Evolutionary conservation across 176 grass and related monocot genomes (phyloP).

Genomic region (Urochloa ruziziensis): DNA sequence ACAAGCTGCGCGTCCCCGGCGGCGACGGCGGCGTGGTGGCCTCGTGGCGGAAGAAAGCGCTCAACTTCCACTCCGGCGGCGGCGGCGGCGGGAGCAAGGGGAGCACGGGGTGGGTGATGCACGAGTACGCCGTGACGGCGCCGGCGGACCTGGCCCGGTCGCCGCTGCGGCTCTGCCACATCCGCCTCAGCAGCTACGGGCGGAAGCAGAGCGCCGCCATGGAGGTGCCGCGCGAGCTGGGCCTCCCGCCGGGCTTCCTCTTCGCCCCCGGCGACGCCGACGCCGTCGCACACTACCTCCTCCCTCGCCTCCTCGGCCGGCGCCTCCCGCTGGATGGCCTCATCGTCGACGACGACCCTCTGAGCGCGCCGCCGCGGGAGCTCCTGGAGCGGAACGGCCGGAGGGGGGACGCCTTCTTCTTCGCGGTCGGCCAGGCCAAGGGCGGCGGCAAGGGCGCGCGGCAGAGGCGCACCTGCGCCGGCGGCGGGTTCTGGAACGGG

Average conservation of each 20-base stretch:
- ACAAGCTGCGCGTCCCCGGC: not conserved
- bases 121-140: not conserved
- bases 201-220: not conserved
- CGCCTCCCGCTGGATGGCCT: not conserved
- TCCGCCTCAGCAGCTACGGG: not conserved
- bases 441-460: not conserved
- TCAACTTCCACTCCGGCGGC: not conserved
- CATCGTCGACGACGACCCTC: not conserved
- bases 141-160: not conserved
- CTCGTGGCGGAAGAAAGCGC: not conserved
- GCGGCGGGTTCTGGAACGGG: not conserved
- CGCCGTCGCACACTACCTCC: not conserved
- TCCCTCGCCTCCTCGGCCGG: not conserved
- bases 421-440: not conserved
- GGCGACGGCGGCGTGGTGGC: not conserved
- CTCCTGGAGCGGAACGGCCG: not conserved
- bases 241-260: not conserved
- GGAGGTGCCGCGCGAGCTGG: not conserved
- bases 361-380: conserved; percentile 6
- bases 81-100: not conserved
- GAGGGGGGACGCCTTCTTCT: not conserved
- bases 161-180: not conserved
- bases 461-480: not conserved
- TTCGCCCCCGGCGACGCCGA: not conserved
- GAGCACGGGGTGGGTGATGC: conserved; percentile 7